These are phyloP conservation scores for Scorias spongiosa DNA, from an alignment of 2,329 filamentous ascomycete genomes.

Conservation along the genomic window DNA sequence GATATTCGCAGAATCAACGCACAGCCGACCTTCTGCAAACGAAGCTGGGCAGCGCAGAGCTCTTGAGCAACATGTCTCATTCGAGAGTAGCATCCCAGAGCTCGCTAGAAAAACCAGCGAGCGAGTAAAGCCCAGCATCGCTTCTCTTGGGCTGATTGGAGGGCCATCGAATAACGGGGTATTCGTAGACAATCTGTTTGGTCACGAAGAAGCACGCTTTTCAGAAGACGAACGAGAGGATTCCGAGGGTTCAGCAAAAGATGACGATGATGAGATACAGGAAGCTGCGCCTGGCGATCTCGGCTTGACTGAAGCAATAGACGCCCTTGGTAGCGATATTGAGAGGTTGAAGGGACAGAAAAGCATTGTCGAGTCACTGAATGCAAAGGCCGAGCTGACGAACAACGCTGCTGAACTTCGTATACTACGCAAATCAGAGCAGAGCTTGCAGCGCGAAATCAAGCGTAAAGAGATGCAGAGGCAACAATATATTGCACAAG, in stretches of 20 bases:
- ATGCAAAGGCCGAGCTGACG: conserved; percentile 85
- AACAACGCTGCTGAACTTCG: conserved; percentile 90
- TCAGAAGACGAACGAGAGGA: conserved; percentile 77
- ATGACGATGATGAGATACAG: conserved; percentile 66
- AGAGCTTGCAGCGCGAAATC: conserved; percentile 83
- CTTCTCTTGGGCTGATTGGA: conserved; percentile 80
- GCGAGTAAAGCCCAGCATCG: conserved; percentile 64
- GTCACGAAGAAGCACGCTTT: conserved; percentile 74
- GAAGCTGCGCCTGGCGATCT: conserved; percentile 90
- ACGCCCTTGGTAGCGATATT: conserved; percentile 74
- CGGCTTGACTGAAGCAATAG: conserved; percentile 83
- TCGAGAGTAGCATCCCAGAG: conserved; percentile 6
- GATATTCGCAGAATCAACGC: conserved; percentile 43
- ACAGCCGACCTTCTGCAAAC: conserved; percentile 37
- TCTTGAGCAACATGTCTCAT: conserved; percentile 19
- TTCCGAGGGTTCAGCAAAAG: conserved; percentile 41
- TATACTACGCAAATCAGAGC: conserved; percentile 84
- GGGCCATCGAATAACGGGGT: conserved; percentile 78
- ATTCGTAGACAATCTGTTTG: conserved; percentile 85
- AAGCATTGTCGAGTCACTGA: conserved; percentile 78
- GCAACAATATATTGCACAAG: conserved; percentile 93
- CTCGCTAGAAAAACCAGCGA: conserved; percentile 26
- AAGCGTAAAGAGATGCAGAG: conserved; percentile 86
- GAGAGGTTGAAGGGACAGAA: conserved; percentile 79
- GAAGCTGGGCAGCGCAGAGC: conserved; percentile 36